Evolutionary conservation across 192 early-diverging fungal genomes (phyloP), one percentile per base, ranked within the genome.

Genomic region (Globomyces pollinis-pini): DNA sequence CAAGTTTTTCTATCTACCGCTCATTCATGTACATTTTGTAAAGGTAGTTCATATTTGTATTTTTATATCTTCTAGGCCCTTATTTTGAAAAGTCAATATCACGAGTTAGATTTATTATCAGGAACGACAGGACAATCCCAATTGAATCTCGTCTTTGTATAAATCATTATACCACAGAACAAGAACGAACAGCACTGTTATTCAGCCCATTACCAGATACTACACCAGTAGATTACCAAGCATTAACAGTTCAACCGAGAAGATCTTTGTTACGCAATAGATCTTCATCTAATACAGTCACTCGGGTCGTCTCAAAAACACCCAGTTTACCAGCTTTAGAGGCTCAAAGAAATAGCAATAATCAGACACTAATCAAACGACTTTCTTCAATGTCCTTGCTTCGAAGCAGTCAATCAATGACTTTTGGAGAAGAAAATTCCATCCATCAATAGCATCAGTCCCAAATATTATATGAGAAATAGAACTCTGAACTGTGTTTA

Each of bases 111-210:
- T 18, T 50, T 7, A 18, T 28, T 0, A 42, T n/a, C 26, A 84
- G 39, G 75, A 50, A 59, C 35, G 62, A 59, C 21, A 38, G 50
- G 20, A 12, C 9, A 3, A 38, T 73, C 3, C 65, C 85, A 0
- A 60, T 87, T 16, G 88, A 89, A 65, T 87, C 89, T 61, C 61
- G 73, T 9, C 70, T 91, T 16, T 91, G 89, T 62, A 58, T 69
- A 26, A 75, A 86, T 3, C 89, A 91, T 69, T 91, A 88, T 86
- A 74, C 75, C 23, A 76, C 73, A 6, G 86, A 90, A n/a, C 45
- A 71, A 41, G 87, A 89, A 50, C 73, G 89, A 8, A 64, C 86
- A 24, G 65, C 70, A 32, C 50, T 74, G 18, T 38, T 91, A 50
- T 91, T 91, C 49, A 75, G 79, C 52, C 65, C 71, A 20, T 58